A percentile compares a stretch with the other conserved stretches of the same genome.
phyloP scores from a whole-genome alignment of 805 yeast species.

The Candida xiaguanensis region DNA sequence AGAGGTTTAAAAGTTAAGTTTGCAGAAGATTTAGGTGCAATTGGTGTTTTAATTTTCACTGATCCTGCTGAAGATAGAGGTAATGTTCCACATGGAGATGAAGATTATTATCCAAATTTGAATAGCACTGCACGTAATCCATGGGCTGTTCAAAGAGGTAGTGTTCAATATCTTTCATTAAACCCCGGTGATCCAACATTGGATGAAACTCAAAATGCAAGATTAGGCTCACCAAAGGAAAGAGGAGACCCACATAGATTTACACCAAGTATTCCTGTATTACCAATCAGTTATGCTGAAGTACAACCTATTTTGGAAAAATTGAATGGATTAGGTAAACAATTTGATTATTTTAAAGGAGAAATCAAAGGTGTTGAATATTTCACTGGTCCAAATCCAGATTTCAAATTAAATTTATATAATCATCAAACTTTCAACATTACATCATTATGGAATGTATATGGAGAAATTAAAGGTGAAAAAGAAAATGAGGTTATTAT shows the following conservation, averaged over 20 bases:
- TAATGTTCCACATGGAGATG: slow-evolving; percentile 55
- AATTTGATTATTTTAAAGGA: slow-evolving; percentile 34
- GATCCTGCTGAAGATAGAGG: slow-evolving; percentile 61
- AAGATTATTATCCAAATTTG: slow-evolving; percentile 46
- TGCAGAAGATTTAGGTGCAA: slow-evolving; percentile 61
- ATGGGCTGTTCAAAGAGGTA: slow-evolving; percentile 57
- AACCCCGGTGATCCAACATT: slow-evolving; percentile 72
- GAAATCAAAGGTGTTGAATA: slow-evolving; percentile 39
- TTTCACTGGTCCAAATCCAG: slow-evolving; percentile 35
- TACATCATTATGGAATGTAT: slow-evolving; percentile 40
- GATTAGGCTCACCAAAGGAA: slow-evolving; percentile 45
- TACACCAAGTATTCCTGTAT: slow-evolving; percentile 38
- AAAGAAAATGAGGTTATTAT: slow-evolving; percentile 36
- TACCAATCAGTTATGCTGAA: slow-evolving; percentile 43
- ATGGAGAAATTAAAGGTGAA: slow-evolving; percentile 42
- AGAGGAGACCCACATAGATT: slow-evolving; percentile 32
- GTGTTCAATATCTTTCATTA: slow-evolving; percentile 51
- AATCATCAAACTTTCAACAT: slow-evolving; percentile 38
- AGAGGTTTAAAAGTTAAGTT: slow-evolving; percentile 56
- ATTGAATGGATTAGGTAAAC: slow-evolving; percentile 37
- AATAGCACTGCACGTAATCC: slow-evolving; percentile 65
- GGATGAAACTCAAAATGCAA: slow-evolving; percentile 56
- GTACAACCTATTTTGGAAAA: slow-evolving; percentile 39
- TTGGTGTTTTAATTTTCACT: slow-evolving; percentile 54
- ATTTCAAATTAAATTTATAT: slow-evolving; percentile 36